Evolutionary conservation across 352 stramenopile species (phyloP), one percentile per base, ranked within the genome.

Genomic region (Phytophthora pisi): DNA sequence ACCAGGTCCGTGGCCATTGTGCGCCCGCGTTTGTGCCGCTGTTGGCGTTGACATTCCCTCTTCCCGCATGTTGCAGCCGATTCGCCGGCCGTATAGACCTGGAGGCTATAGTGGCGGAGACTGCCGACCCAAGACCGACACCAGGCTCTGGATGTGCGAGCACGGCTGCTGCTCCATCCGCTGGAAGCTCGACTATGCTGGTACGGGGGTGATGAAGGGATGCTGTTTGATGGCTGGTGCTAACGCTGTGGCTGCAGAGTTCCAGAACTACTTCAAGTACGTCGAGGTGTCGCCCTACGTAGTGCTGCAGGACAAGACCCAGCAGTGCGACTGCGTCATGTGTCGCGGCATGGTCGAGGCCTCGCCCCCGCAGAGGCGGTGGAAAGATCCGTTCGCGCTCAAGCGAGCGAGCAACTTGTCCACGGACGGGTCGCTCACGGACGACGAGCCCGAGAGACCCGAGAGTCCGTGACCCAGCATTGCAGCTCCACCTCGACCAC

Each of bases 151-250:
- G 82, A 79, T 81, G 46, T 91, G 83, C 42, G 78, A 81, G 10
- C 66, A 74, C 15, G 83, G 83, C 49, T 91, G 83, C 75, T 91
- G 83, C 57, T 90, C 79, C 24, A 81, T 91, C 57, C 83, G 81
- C 34, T 88, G 80, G 81, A 91, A 91, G 52, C 81, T 91, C 51
- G 81, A 90, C 69, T 91, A 91, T 42, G 83, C 79, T 38, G 79
- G 79, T 85, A 67, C 15, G 64, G 15, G n/a, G 42, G 24, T 26
- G 24, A 26, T 26, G 24, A 4, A 26, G 24, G 24, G 24, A 2
- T 26, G 3, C 24, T 26, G 24, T 9, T 18, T 51, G 0, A 18
- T 23, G 24, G 18, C 7, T 4, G 3, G n/a, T 28, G 43, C 43
- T 47, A 3, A 23, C 40, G 15, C 40, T 4, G 15, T 47, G 40